Evolutionary conservation across 371 early-diverging fungal species (phyloP).

Genomic region (Mortierella sp.): DNA sequence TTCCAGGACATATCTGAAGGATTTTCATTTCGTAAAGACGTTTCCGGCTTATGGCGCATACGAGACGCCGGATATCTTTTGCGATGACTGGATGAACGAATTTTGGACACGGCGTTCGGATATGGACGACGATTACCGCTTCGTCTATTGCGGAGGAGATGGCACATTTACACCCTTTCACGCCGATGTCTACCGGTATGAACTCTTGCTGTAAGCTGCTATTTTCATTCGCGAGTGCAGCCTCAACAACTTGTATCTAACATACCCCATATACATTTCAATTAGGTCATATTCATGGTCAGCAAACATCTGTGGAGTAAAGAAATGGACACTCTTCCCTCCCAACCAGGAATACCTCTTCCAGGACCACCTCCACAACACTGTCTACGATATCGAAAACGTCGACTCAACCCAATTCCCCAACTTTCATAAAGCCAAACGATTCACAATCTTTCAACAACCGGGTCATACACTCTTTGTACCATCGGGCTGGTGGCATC

Average conservation of each 20-base stretch:
- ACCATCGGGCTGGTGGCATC: slow-evolving; percentile 85
- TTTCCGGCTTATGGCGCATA: slow-evolving; percentile 66
- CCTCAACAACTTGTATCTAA: background rate
- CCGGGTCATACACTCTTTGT: slow-evolving; percentile 82
- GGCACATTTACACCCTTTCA: slow-evolving; percentile 86
- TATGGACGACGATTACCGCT: slow-evolving; percentile 78
- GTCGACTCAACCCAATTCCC: slow-evolving; percentile 66
- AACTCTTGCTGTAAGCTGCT: background rate
- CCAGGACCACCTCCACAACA: slow-evolving; percentile 62
- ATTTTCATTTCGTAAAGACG: slow-evolving; percentile 76
- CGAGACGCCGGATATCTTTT: slow-evolving; percentile 67
- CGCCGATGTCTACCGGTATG: slow-evolving; percentile 78
- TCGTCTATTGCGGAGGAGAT: slow-evolving; percentile 80
- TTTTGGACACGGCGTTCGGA: slow-evolving; percentile 65
- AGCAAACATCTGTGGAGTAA: slow-evolving; percentile 82
- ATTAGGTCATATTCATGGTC: slow-evolving; percentile 82
- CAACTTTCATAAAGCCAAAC: slow-evolving; percentile 63
- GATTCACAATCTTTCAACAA: slow-evolving; percentile 67
- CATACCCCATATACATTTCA: background rate
- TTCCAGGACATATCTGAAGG: slow-evolving; percentile 73
- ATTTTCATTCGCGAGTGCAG: background rate
- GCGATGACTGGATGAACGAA: slow-evolving; percentile 85
- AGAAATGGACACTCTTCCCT: slow-evolving; percentile 80
- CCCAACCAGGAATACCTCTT: slow-evolving; percentile 72
- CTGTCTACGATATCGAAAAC: slow-evolving; percentile 72